Conservation (phyloP, 768 basidiomycete genomes). For the Coprinopsis strossmayeri region DNA sequence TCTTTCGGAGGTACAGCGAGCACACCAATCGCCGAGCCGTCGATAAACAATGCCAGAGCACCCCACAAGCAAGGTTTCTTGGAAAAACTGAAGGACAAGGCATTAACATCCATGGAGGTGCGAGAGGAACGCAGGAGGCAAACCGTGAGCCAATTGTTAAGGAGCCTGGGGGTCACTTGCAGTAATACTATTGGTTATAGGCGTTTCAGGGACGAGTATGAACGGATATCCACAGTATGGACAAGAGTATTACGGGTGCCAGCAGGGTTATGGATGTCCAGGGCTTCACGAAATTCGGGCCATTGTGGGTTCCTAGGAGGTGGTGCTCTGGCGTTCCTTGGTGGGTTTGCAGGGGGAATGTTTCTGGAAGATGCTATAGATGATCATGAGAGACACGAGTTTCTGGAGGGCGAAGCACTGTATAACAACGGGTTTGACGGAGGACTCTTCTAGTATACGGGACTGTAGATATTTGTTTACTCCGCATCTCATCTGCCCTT, state of each 20-base stretch:
- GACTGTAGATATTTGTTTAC: not conserved
- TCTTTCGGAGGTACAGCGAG: constrained; percentile 20
- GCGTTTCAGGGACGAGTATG: not conserved
- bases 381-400: not conserved
- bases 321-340: constrained; percentile 33
- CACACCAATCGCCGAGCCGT: constrained; percentile 11
- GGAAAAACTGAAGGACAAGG: constrained; percentile 56
- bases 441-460: no score
- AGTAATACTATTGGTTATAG: not conserved
- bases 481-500: not conserved
- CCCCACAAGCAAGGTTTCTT: constrained; percentile 46
- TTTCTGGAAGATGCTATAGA: constrained; percentile 39
- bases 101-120: constrained; percentile 60
- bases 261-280: not conserved
- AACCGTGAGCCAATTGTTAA: no score
- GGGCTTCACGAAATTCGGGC: no score
- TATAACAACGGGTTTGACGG: constrained; percentile 20
- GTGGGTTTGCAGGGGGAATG: constrained; percentile 44
- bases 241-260: not conserved
- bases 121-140: constrained; percentile 48
- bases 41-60: constrained; percentile 2
- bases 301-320: constrained; percentile 14
- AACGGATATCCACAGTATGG: not conserved
- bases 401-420: constrained; percentile 11
- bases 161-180: no score